Percentiles rank a stretch among this genome's conserved stretches.
These are phyloP conservation scores for Batkoa obscura DNA, from an alignment of 371 early-diverging fungal species.

Conservation along the genomic window DNA sequence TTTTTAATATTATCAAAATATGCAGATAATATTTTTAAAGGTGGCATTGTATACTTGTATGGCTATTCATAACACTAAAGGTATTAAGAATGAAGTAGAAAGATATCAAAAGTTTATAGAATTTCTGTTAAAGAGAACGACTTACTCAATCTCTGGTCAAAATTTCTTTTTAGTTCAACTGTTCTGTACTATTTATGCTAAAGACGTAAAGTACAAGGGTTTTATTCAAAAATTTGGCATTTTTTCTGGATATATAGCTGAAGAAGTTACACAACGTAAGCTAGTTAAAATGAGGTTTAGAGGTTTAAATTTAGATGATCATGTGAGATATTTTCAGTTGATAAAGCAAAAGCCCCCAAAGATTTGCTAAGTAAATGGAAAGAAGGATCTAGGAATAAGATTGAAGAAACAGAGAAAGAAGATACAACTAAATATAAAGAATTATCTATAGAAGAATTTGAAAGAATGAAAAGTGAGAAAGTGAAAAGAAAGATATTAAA, in stretches of 20 bases:
- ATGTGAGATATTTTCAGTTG: background rate
- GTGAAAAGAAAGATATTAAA: too few species aligned
- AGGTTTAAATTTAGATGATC: background rate
- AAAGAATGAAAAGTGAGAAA: background rate
- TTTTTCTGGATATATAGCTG: conserved; percentile 7
- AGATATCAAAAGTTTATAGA: background rate
- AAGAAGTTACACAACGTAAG: conserved; percentile 16
- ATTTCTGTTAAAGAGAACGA: too few species aligned
- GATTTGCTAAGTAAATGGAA: background rate
- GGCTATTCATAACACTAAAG: conserved; percentile 11
- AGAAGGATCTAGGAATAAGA: background rate
- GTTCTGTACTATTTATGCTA: conserved; percentile 14
- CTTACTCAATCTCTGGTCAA: too few species aligned
- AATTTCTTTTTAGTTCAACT: background rate
- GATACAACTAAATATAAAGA: background rate
- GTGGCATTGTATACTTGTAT: conserved; percentile 18
- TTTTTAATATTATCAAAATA: conserved; percentile 15
- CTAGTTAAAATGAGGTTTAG: conserved; percentile 10
- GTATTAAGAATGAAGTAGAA: too few species aligned
- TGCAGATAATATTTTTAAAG: conserved; percentile 6
- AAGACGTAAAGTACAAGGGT: conserved; percentile 13
- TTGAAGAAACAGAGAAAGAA: background rate
- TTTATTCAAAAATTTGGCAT: conserved; percentile 8
- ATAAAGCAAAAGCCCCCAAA: background rate
- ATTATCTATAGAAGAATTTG: conserved; percentile 4